phyloP scores from a whole-genome alignment of 2,329 filamentous ascomycete species.

The Alternaria sp. region DNA sequence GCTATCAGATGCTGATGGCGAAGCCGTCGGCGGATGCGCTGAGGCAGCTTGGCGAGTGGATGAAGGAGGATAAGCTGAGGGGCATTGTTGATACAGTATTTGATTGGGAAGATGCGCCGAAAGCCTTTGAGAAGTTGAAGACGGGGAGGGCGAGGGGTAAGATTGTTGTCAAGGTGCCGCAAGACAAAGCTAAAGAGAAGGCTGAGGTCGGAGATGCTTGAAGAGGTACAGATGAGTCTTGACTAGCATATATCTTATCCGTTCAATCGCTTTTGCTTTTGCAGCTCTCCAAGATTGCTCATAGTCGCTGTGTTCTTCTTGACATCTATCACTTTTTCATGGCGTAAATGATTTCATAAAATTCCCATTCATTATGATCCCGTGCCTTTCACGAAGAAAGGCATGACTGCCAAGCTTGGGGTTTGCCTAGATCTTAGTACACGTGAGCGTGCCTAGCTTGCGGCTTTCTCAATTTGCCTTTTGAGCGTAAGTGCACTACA shows the following conservation, averaged over 20 bases:
- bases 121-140: conserved; percentile 67
- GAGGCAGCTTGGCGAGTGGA: conserved; percentile 61
- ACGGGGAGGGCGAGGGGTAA: conserved; percentile 66
- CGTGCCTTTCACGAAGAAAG: too few relatives aligned
- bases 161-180: conserved; percentile 57
- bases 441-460: neutral
- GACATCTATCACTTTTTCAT: neutral
- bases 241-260: neutral
- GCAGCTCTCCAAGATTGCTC: neutral
- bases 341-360: too few relatives aligned
- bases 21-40: conserved; percentile 57
- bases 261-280: neutral
- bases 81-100: conserved; percentile 64
- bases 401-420: neutral
- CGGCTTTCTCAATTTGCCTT: neutral
- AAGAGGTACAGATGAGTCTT: neutral
- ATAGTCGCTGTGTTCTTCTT: neutral
- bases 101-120: conserved; percentile 63
- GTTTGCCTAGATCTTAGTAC: neutral
- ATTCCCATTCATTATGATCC: too few relatives aligned
- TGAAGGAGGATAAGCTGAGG: conserved; percentile 67
- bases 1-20: conserved; percentile 51
- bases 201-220: neutral
- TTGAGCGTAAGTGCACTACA: neutral
- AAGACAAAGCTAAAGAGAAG: conserved; percentile 31